Conservation (phyloP, 2,329 filamentous ascomycete genomes). For the Ophiostoma piceae region DNA sequence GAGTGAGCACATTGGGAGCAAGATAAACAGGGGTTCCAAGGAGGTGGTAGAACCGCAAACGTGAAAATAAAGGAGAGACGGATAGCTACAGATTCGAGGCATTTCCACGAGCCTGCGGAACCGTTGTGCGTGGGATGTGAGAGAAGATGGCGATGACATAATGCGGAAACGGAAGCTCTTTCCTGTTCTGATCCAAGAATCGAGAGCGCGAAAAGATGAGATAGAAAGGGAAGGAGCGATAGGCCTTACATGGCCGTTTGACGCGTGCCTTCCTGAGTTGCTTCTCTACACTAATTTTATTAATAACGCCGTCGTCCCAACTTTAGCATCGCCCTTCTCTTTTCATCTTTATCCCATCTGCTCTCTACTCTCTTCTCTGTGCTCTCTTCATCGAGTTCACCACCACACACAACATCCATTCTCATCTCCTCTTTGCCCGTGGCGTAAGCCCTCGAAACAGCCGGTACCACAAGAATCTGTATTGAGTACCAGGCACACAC, state of each 20-base stretch:
- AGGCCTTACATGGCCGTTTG: background rate
- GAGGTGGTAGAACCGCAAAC: background rate
- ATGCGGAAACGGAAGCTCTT: background rate
- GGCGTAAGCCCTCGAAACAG: background rate
- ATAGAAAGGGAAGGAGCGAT: constrained; percentile 3
- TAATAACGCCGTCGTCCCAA: background rate
- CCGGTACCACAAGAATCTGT: background rate
- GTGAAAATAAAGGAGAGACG: background rate
- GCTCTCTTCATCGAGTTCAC: background rate
- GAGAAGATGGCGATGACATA: background rate
- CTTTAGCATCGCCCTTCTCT: background rate
- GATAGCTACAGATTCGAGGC: constrained; percentile 3
- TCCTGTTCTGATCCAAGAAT: background rate
- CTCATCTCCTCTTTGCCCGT: background rate
- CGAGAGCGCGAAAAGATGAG: background rate
- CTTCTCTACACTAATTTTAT: background rate
- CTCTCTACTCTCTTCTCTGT: background rate
- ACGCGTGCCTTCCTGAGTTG: constrained; percentile 1
- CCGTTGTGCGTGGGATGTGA: background rate
- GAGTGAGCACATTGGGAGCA: background rate
- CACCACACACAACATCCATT: background rate
- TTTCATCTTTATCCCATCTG: background rate
- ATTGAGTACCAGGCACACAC: background rate
- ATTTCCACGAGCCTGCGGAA: background rate
- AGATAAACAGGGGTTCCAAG: constrained; percentile 4